phyloP scores from a whole-genome alignment of 805 yeast species.

The Candida maesae region DNA sequence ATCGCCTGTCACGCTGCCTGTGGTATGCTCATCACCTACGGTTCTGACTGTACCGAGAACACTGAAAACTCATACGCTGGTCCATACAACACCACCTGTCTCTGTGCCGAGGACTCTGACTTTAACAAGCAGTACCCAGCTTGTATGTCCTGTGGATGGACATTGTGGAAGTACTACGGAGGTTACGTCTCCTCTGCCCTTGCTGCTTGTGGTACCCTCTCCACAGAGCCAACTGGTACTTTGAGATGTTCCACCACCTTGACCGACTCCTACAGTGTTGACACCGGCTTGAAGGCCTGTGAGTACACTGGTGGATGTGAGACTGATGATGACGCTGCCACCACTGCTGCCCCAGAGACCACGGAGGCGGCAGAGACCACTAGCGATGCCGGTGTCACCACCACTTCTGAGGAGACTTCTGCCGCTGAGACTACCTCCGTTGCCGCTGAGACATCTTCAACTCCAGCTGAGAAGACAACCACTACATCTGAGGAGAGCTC shows the following conservation, averaged over 20 bases:
- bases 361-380: slow-evolving; percentile 12
- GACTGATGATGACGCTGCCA: slow-evolving; percentile 22
- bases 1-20: slow-evolving; percentile 31
- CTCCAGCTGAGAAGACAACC: slow-evolving; percentile 8
- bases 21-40: slow-evolving; percentile 32
- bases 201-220: slow-evolving; percentile 24
- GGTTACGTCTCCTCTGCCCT: slow-evolving; percentile 26
- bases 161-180: slow-evolving; percentile 32
- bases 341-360: slow-evolving; percentile 14
- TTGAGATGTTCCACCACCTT: slow-evolving; percentile 23
- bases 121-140: slow-evolving; percentile 21
- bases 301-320: slow-evolving; percentile 34
- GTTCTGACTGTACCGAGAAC: slow-evolving; percentile 27
- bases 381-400: slow-evolving; percentile 8
- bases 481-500: slow-evolving; percentile 17
- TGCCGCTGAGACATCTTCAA: slow-evolving; percentile 12
- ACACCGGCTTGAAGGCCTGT: slow-evolving; percentile 23
- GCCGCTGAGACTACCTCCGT: slow-evolving; percentile 12
- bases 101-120: slow-evolving; percentile 23
- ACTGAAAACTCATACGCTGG: slow-evolving; percentile 13
- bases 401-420: slow-evolving; percentile 18
- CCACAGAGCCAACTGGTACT: slow-evolving; percentile 33
- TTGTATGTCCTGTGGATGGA: slow-evolving; percentile 37
- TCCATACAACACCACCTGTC: slow-evolving; percentile 22
- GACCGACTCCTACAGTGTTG: slow-evolving; percentile 14